Evolutionary conservation across 2,329 filamentous ascomycete genomes (phyloP).

Genomic region (Fusarium sp.): DNA sequence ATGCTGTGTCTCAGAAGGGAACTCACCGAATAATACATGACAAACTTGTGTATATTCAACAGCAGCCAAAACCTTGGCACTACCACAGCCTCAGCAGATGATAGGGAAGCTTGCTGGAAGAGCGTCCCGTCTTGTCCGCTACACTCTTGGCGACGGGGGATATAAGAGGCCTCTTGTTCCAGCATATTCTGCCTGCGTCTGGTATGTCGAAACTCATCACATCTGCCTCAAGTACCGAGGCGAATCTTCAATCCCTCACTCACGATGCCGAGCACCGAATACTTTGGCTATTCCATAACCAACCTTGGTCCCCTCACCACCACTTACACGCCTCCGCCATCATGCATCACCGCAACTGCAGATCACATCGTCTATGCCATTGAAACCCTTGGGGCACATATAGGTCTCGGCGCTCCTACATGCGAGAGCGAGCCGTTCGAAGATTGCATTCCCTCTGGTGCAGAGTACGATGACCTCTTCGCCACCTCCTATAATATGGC

Average conservation of each 20-base stretch:
- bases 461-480: constrained; percentile 16
- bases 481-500: not conserved
- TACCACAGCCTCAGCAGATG: not conserved
- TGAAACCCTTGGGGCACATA: not conserved
- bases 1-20: constrained; percentile 5
- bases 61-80: not conserved
- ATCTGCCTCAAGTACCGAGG: too few species aligned
- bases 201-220: not conserved
- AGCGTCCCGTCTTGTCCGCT: not conserved
- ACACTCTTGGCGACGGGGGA: too few species aligned
- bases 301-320: constrained; percentile 47
- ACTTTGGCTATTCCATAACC: constrained; percentile 36
- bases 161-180: too few species aligned
- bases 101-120: not conserved
- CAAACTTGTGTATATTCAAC: too few species aligned
- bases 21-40: not conserved
- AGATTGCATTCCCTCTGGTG: constrained; percentile 39
- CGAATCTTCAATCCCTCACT: too few species aligned
- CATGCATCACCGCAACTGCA: constrained; percentile 31
- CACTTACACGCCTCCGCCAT: constrained; percentile 40
- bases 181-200: too few species aligned
- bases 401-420: constrained; percentile 1
- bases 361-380: constrained; percentile 12
- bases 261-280: constrained; percentile 43
- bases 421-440: constrained; percentile 15